phyloP scores from a whole-genome alignment of 345 rosid genomes.

The Eucalyptus marginata region DNA sequence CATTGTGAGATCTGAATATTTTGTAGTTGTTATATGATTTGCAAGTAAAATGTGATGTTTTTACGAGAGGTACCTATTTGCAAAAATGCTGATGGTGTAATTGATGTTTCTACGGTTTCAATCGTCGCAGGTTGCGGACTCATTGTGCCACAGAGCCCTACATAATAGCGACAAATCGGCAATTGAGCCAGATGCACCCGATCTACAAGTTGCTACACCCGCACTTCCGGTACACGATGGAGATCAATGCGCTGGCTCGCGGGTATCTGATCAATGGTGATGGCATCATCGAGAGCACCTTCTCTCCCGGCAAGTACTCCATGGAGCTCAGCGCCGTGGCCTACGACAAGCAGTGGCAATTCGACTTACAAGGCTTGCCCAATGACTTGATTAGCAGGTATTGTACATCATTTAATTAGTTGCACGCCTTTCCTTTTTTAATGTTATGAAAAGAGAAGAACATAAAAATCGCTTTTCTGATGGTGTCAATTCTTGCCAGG shows the following conservation, averaged over 20 bases:
- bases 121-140: slow-evolving; percentile 45
- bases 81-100: background rate
- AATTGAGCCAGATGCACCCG: slow-evolving; percentile 63
- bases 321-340: slow-evolving; percentile 45
- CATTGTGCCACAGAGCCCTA: slow-evolving; percentile 60
- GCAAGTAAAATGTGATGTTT: background rate
- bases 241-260: slow-evolving; percentile 68
- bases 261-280: slow-evolving; percentile 31
- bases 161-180: slow-evolving; percentile 57
- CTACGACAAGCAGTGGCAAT: slow-evolving; percentile 39
- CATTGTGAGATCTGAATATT: background rate
- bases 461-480: background rate
- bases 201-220: slow-evolving; percentile 49
- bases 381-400: slow-evolving; percentile 43
- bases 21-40: background rate
- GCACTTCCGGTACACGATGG: slow-evolving; percentile 74
- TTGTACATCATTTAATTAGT: background rate
- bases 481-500: background rate
- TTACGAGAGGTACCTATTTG: background rate
- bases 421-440: background rate
- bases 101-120: background rate
- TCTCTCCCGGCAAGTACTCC: slow-evolving; percentile 46
- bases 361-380: slow-evolving; percentile 39
- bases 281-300: slow-evolving; percentile 51
- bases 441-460: background rate